Base-by-base conservation (phyloP, 495 filamentous ascomycete species). In the Podospora anserina region DNA sequence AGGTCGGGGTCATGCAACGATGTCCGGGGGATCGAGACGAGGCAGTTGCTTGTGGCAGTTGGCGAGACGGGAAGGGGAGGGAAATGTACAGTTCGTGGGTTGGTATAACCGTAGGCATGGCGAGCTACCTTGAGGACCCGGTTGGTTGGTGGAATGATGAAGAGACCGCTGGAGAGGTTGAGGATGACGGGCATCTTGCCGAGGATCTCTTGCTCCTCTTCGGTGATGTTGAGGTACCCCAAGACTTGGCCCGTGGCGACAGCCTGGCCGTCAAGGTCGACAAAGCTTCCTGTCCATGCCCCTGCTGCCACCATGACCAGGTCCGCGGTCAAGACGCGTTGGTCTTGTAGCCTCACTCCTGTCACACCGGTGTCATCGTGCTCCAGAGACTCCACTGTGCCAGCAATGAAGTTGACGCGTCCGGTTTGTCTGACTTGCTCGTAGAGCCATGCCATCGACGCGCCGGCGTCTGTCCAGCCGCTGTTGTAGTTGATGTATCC, bases 401-500 rank as follows among this genome's bases (percentile, higher is more conserved):
- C 92, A 18, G 81, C 85, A 53, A 85, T 72, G 74, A 94, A 92
- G 7, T 65, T 73, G 4, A 97, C 88, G 30, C 89, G 84, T 4
- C 82, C 84, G 19, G 84, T 87, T 23, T 78, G 73, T 62, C 87
- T 85, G 54, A 88, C 85, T 59, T 78, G 70, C 15, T 71, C 63
- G 19, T 87, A 81, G 27, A 92, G 78, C 77, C 84, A 91, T 16
- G 75, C 75, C 84, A 97, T 93, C 11, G 85, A 85, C 0, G 82
- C 87, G 58, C 89, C 91, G 0, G 94, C 93, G 73, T 99, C 86
- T 5, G 87, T 91, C 94, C 94, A 97, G 2, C 95, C 95, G 63
- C 86, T 89, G 0, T 81, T 83, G 74, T 83, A 81, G 75, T 97
- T 99, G 58, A 96, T 77, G 78, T 99, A 99, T 2, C 94, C 94